phyloP scores from a whole-genome alignment of 2,329 filamentous ascomycete species.

The Knoxdaviesia proteae region DNA sequence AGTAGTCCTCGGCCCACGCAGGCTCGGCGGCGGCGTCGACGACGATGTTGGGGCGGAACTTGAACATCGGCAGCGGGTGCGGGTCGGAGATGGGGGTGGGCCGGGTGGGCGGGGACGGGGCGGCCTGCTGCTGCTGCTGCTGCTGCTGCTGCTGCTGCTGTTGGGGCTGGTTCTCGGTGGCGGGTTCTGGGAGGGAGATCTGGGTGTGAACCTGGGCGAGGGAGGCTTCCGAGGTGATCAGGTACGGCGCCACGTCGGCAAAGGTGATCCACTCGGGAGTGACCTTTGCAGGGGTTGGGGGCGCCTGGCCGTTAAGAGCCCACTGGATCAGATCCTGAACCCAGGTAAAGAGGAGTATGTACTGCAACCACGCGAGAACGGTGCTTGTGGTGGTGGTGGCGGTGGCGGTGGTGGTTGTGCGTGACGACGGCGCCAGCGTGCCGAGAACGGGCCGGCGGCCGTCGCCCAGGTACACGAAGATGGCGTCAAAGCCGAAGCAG shows the following conservation, averaged over 20 bases:
- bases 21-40: slow-evolving; percentile 23
- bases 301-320: background rate
- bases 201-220: slow-evolving; percentile 42
- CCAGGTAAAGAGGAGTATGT: background rate
- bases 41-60: slow-evolving; percentile 56
- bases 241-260: slow-evolving; percentile 53
- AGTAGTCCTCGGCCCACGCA: slow-evolving; percentile 53
- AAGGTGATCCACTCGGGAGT: slow-evolving; percentile 37
- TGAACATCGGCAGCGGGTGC: slow-evolving; percentile 33
- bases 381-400: background rate
- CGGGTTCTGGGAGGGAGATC: slow-evolving; percentile 12
- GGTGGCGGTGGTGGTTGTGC: background rate
- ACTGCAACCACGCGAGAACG: background rate
- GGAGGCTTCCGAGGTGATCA: slow-evolving; percentile 51
- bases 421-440: slow-evolving; percentile 12
- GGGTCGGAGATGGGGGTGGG: background rate
- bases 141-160: no score
- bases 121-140: no score
- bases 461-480: slow-evolving; percentile 44
- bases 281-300: background rate
- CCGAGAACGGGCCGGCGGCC: slow-evolving; percentile 41
- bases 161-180: slow-evolving; percentile 14
- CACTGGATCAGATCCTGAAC: background rate
- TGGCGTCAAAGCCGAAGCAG: slow-evolving; percentile 39
- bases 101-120: slow-evolving; percentile 8